Percentiles rank a stretch among this genome's conserved stretches.
Conservation (phyloP, 192 early-diverging fungal genomes). For the Coemansia aciculifera region DNA sequence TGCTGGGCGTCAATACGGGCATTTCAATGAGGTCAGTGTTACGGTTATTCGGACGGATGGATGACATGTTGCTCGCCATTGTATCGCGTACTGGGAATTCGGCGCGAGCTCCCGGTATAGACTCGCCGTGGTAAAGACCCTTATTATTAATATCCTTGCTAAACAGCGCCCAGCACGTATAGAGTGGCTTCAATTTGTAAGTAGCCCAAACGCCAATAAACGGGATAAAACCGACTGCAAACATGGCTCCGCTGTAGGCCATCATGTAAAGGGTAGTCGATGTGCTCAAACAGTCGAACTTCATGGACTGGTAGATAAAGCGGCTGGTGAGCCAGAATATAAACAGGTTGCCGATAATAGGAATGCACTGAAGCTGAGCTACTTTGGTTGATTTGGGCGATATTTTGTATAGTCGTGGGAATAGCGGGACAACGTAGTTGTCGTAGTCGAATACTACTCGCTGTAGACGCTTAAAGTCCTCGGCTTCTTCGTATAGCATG, state of each 20-base stretch:
- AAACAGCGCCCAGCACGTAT: constrained; percentile 41
- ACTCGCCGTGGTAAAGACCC: constrained; percentile 34
- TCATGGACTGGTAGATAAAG: constrained; percentile 26
- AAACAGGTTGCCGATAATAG: constrained; percentile 43
- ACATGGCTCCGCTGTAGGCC: constrained; percentile 9
- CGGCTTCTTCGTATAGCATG: constrained; percentile 34
- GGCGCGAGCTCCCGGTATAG: constrained; percentile 19
- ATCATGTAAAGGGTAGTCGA: constrained; percentile 27
- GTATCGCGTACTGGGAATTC: constrained; percentile 11
- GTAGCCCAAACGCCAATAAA: constrained; percentile 44
- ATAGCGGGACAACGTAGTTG: constrained; percentile 45
- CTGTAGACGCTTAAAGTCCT: constrained; percentile 35
- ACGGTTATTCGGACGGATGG: neutral
- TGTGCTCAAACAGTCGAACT: constrained; percentile 25
- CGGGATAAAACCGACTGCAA: constrained; percentile 44
- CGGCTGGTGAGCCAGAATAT: constrained; percentile 21
- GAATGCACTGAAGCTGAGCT: constrained; percentile 46
- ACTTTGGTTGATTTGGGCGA: constrained; percentile 47
- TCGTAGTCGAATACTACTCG: constrained; percentile 39
- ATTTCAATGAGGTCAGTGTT: constrained; percentile 1
- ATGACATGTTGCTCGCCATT: neutral
- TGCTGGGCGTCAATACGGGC: constrained; percentile 5
- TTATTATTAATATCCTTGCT: constrained; percentile 36
- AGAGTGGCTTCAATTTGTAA: constrained; percentile 35
- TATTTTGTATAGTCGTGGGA: constrained; percentile 14